A percentile compares a stretch with the other conserved stretches of the same genome.
phyloP scores from a whole-genome alignment of 2,329 filamentous ascomycete genomes.

The Fusarium beomiforme region DNA sequence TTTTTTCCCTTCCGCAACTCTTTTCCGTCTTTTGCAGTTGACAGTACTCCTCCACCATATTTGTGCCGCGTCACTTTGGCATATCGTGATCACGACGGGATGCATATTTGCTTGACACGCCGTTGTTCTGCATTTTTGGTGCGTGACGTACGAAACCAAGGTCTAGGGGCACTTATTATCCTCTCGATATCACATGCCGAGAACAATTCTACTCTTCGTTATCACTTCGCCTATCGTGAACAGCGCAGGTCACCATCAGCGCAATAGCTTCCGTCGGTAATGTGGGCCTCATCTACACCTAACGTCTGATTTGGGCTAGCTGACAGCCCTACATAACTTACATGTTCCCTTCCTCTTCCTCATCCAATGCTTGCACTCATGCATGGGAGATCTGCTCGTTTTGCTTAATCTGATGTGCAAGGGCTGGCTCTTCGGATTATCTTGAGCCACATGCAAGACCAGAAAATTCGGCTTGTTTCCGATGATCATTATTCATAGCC shows the following conservation, averaged over 20 bases:
- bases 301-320: constrained; percentile 20
- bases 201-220: not conserved
- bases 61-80: not conserved
- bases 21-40: not conserved
- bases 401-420: constrained; percentile 1
- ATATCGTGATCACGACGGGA: not conserved
- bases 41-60: not conserved
- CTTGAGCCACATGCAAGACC: not conserved
- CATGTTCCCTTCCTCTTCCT: not conserved
- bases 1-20: not conserved
- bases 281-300: constrained; percentile 21
- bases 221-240: constrained; percentile 2
- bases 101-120: not conserved
- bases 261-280: constrained; percentile 4
- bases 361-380: not conserved
- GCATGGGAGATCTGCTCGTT: constrained; percentile 8
- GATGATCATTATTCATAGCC: not conserved
- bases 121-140: not conserved
- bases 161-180: not conserved
- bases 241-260: not conserved
- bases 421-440: not conserved
- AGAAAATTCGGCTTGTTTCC: constrained; percentile 13
- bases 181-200: constrained; percentile 12
- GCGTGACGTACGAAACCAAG: not conserved
- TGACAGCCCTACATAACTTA: constrained; percentile 25